Evolutionary conservation across 1,139 yeast genomes (phyloP).

Genomic region (Debaryomyces udenii): DNA sequence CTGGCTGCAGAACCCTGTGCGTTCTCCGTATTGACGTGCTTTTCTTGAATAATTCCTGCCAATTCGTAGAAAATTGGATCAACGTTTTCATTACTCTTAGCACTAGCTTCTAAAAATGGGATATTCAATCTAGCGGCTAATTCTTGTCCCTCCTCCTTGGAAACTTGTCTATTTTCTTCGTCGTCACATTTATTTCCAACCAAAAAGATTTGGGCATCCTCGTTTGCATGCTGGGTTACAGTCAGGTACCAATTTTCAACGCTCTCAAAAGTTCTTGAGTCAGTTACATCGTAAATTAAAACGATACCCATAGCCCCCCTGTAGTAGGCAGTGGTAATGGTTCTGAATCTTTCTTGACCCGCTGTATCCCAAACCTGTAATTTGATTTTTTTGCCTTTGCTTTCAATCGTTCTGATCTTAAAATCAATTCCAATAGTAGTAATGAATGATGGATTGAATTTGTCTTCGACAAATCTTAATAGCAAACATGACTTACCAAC

Average conservation of each 20-base stretch:
- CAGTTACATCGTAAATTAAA: slow-evolving; percentile 94
- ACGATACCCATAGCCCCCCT: slow-evolving; percentile 99
- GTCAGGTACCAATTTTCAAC: slow-evolving; percentile 92
- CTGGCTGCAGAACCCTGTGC: slow-evolving; percentile 28
- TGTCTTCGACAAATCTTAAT: slow-evolving; percentile 94
- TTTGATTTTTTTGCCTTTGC: slow-evolving; percentile 90
- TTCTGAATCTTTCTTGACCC: slow-evolving; percentile 97
- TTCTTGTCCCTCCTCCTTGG: slow-evolving; percentile 86
- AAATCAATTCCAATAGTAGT: slow-evolving; percentile 98
- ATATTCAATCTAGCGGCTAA: slow-evolving; percentile 86
- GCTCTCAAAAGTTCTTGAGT: slow-evolving; percentile 86
- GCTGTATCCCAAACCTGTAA: slow-evolving; percentile 99
- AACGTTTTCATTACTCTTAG: slow-evolving; percentile 90
- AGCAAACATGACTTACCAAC: slow-evolving; percentile 96
- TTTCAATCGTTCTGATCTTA: slow-evolving; percentile 93
- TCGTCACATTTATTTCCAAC: slow-evolving; percentile 97
- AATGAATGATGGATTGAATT: slow-evolving; percentile 93
- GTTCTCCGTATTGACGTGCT: slow-evolving; percentile 51
- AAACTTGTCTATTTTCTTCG: slow-evolving; percentile 72
- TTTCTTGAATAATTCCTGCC: slow-evolving; percentile 86
- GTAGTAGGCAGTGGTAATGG: slow-evolving; percentile 97
- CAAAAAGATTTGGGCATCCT: slow-evolving; percentile 88
- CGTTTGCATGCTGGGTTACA: slow-evolving; percentile 94
- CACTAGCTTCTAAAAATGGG: slow-evolving; percentile 94
- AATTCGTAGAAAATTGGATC: slow-evolving; percentile 89